These are phyloP conservation scores for Erodium trifolium DNA, from an alignment of 441 rosid species.

Conservation along the genomic window DNA sequence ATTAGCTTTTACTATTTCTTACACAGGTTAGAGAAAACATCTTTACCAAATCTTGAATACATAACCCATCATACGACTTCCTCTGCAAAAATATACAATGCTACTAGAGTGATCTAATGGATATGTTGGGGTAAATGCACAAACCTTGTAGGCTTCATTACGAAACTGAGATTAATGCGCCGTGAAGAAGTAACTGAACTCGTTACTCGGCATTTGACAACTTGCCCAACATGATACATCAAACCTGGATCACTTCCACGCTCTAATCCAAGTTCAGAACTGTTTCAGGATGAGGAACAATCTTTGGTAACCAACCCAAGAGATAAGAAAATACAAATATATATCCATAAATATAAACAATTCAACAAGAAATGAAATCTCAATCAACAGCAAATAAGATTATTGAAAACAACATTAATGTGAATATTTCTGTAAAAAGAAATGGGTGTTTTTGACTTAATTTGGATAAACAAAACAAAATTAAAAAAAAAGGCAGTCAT, in stretches of 20 bases:
- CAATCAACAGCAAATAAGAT: conserved; percentile 4
- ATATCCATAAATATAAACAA: not conserved
- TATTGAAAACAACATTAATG: not conserved
- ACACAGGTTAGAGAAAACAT: conserved; percentile 10
- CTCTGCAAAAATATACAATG: not conserved
- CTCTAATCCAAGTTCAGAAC: conserved; percentile 90
- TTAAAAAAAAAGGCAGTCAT: not conserved
- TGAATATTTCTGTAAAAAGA: not conserved
- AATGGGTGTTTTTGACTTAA: not conserved
- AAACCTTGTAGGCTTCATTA: conserved; percentile 74
- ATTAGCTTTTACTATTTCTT: not conserved
- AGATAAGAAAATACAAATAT: not conserved
- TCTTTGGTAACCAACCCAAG: conserved; percentile 12
- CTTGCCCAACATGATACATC: conserved; percentile 83
- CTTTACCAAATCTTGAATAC: conserved; percentile 5
- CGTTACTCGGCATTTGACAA: conserved; percentile 85
- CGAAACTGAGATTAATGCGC: conserved; percentile 80
- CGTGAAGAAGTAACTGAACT: conserved; percentile 57
- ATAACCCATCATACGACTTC: conserved; percentile 1
- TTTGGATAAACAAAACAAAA: not conserved
- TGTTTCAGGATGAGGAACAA: conserved; percentile 32
- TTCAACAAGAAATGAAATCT: not conserved
- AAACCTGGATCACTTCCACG: conserved; percentile 64
- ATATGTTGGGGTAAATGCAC: conserved; percentile 15
- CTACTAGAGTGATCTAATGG: not conserved